Evolutionary conservation across 768 basidiomycete species (phyloP).

Genomic region (Lactarius psammicola): DNA sequence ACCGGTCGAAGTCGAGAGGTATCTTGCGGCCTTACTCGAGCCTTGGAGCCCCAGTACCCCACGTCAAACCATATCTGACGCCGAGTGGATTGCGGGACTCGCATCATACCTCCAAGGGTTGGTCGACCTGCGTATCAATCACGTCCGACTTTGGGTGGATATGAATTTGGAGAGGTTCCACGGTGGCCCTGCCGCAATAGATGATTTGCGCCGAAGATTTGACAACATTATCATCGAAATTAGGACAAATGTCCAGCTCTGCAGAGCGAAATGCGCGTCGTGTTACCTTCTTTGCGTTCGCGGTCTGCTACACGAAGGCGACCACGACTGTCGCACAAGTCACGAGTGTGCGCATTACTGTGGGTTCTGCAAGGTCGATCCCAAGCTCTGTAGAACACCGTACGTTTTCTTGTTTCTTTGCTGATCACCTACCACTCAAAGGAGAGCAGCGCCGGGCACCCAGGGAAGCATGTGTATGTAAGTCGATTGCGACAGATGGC

Average conservation of each 20-base stretch:
- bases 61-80: constrained; percentile 41
- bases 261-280: constrained; percentile 44
- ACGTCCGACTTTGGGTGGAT: constrained; percentile 51
- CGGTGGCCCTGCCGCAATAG: constrained; percentile 43
- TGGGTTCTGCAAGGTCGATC: constrained; percentile 40
- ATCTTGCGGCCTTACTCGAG: constrained; percentile 30
- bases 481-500: not conserved
- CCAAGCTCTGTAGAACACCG: constrained; percentile 45
- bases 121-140: constrained; percentile 44
- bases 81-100: constrained; percentile 43
- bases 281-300: constrained; percentile 52
- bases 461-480: constrained; percentile 52
- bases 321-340: constrained; percentile 50
- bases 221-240: constrained; percentile 45
- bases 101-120: constrained; percentile 40
- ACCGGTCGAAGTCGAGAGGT: constrained; percentile 31
- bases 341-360: constrained; percentile 50
- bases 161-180: constrained; percentile 50
- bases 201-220: constrained; percentile 44
- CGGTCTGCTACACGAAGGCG: constrained; percentile 42
- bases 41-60: constrained; percentile 36
- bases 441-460: constrained; percentile 54
- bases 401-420: constrained; percentile 35
- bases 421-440: not conserved
- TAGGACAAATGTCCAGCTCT: constrained; percentile 46